Evolutionary conservation across 805 yeast species (phyloP), one percentile per base, ranked within the genome.

Genomic region (Starmerella geochares): DNA sequence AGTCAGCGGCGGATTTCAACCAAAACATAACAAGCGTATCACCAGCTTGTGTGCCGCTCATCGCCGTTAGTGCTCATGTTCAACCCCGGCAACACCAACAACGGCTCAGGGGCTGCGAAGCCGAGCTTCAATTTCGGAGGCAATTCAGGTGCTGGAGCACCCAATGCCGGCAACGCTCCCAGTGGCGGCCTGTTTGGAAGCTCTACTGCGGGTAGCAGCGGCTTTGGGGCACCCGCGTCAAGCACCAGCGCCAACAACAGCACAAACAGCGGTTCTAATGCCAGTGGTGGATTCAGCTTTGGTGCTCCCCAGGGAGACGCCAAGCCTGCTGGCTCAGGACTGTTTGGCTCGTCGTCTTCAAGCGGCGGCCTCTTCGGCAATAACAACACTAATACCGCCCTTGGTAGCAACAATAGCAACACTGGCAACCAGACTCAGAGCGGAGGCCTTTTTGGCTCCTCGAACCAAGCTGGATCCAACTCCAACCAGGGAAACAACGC

Each of bases 171-270:
- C 28, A 36, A 20, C 20, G 20, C 2, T 16, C 11, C 49, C 2
- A 19, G 41, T 19, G 44, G 48, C 2, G 40, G 46, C 29, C 32
- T 41, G 24, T 48, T 48, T 25, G 47, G 47, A 13, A 29, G 41
- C 38, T 14, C 43, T 7, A 14, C 40, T 6, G 7, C 29, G 13
- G 31, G 25, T 9, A n/a, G 21, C 31, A 38, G 25, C 24, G 42
- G 42, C 31, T 38, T 38, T 24, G 42, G 42, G 21, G 24, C 31
- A 20, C 24, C 42, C 16, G 31, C 42, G 31, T 9, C 42, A 7
- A 24, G 14, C 21, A n/a, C n/a, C n/a, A n/a, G n/a, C n/a, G n/a
- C n/a, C n/a, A n/a, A n/a, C n/a, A n/a, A n/a, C n/a, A n/a, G n/a
- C n/a, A n/a, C n/a, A n/a, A n/a, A n/a, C n/a, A n/a, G n/a, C n/a